Evolutionary conservation across 768 basidiomycete genomes (phyloP), one percentile per base, ranked within the genome.

Genomic region (Paxillus ammoniavirescens): DNA sequence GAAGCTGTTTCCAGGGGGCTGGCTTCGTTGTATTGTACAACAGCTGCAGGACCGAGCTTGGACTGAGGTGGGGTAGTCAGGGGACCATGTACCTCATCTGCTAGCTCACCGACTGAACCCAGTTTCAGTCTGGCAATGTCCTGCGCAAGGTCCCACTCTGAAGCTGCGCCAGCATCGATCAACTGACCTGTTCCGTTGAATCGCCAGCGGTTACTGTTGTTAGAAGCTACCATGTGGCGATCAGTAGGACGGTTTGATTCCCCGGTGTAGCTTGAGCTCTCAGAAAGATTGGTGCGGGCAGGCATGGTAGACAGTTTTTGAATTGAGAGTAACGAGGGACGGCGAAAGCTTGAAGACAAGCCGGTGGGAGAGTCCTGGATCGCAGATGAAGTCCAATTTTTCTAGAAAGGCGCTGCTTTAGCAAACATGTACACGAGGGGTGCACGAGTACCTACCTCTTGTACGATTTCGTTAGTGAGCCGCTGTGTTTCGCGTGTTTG

Each of bases 1-100:
- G 87, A 90, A 33, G 82, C 81, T 9, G 86, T 82, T 65, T 90
- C 88, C 47, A 90, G 75, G 38, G 87, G 87, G 62, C 88, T 91
- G 15, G 80, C 72, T 59, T 89, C 86, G 26, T 76, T 78, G 56
- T 83, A 73, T 60, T 84, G 83, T 40, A 80, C 73, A 43, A 83
- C 78, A 46, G 78, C 67, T 14, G 77, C 73, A 49, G 76, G 56
- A n/a, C 76, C 65, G 36, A 81, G 74, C 67, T 84, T 84, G 45
- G 83, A 77, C 67, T 87, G 85, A 46, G 86, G 84, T 6, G 86
- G 85, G 47, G 87, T 87, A 55, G 78, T 82, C 64, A 87, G 76
- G 58, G 81, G 75, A 17, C 67, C 63, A 47, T 70, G 75, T 53
- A 78, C 74, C 35, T 83, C 80, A 50, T 83, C 83, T 50, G 70